These are phyloP conservation scores for Megacollybia platyphylla DNA, from an alignment of 1,284 basidiomycete genomes.

Conservation along the genomic window DNA sequence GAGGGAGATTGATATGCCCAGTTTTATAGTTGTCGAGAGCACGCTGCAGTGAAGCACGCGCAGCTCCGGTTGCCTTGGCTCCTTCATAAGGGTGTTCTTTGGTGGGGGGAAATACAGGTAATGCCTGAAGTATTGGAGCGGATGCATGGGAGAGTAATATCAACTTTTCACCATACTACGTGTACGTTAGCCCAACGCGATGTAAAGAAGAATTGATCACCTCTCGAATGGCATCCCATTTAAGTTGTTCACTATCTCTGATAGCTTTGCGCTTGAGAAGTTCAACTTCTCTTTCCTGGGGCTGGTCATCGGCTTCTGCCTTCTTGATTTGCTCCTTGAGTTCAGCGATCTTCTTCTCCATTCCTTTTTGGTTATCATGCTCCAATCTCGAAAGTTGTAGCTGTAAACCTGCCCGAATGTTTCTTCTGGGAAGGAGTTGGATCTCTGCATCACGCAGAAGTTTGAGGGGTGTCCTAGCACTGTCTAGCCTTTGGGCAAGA, in stretches of 20 bases:
- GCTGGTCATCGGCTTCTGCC: conserved; percentile 49
- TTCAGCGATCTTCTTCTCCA: conserved; percentile 51
- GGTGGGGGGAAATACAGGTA: conserved; percentile 54
- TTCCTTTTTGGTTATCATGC: conserved; percentile 45
- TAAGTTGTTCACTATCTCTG: conserved; percentile 54
- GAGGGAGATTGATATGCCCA: conserved; percentile 43
- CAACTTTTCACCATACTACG: conserved; percentile 65
- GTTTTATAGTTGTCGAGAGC: conserved; percentile 65
- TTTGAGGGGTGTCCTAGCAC: conserved; percentile 54
- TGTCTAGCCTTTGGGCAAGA: conserved; percentile 47
- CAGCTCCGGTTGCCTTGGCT: conserved; percentile 45
- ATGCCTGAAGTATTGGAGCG: conserved; percentile 38
- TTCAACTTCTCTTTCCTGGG: conserved; percentile 53
- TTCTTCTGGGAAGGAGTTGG: conserved; percentile 44
- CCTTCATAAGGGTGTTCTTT: conserved; percentile 42
- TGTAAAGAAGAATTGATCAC: conserved; percentile 20
- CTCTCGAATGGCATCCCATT: conserved; percentile 71
- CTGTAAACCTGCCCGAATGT: conserved; percentile 36
- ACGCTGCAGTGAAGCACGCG: conserved; percentile 62
- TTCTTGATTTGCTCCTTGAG: conserved; percentile 51
- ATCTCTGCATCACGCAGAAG: conserved; percentile 57
- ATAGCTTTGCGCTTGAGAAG: conserved; percentile 62
- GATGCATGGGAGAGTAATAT: conserved; percentile 60
- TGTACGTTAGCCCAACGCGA: conserved; percentile 4
- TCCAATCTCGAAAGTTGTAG: conserved; percentile 53